Conservation (phyloP, 2,329 filamentous ascomycete genomes). For the Sporothrix dimorphospora region DNA sequence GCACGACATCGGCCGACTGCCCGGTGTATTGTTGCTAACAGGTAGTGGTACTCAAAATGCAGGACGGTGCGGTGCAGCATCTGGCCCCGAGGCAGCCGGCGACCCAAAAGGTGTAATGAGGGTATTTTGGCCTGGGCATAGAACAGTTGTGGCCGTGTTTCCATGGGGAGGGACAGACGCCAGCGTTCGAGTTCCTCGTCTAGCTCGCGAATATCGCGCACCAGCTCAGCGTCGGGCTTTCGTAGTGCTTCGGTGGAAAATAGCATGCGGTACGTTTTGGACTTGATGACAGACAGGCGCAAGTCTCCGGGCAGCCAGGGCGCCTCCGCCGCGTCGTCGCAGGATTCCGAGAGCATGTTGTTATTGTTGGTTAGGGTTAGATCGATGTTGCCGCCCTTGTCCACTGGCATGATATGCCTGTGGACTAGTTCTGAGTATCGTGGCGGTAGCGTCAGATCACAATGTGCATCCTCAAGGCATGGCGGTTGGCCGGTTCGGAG, state of each 20-base stretch:
- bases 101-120: not conserved
- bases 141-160: conserved; percentile 50
- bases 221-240: conserved; percentile 58
- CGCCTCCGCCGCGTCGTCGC: not conserved
- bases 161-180: conserved; percentile 52
- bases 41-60: conserved; percentile 58
- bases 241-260: conserved; percentile 53
- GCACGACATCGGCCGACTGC: conserved; percentile 56
- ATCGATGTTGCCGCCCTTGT: not conserved
- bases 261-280: conserved; percentile 39
- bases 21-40: conserved; percentile 58
- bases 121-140: not conserved
- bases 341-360: not conserved
- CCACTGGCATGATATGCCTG: not conserved
- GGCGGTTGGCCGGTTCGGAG: conserved; percentile 58
- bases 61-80: conserved; percentile 33
- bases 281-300: not conserved
- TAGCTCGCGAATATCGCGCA: conserved; percentile 58
- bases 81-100: not conserved
- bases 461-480: conserved; percentile 54
- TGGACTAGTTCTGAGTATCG: not conserved
- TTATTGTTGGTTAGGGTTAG: not conserved
- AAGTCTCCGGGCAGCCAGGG: not conserved
- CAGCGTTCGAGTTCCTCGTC: conserved; percentile 61
- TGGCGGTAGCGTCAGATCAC: conserved; percentile 53